phyloP scores from a whole-genome alignment of 805 yeast species.

The Wickerhamomyces pijperi region DNA sequence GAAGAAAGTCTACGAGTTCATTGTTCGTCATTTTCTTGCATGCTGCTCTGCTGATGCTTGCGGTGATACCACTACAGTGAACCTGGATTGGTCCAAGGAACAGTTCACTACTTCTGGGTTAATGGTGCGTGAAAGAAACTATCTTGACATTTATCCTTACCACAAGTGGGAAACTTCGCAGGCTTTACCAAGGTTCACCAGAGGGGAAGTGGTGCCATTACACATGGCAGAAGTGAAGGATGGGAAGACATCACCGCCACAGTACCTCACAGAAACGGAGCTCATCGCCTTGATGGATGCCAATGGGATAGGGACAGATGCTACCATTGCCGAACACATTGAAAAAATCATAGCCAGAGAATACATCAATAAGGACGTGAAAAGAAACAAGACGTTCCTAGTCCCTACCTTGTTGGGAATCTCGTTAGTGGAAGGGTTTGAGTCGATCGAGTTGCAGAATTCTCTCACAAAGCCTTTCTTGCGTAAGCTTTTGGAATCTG shows the following conservation, averaged over 20 bases:
- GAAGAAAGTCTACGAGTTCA: constrained; percentile 72
- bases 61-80: constrained; percentile 56
- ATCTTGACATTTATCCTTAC: constrained; percentile 71
- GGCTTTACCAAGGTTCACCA: constrained; percentile 50
- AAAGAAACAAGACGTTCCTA: constrained; percentile 30
- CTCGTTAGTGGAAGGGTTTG: constrained; percentile 83
- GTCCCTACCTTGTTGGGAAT: constrained; percentile 79
- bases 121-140: constrained; percentile 62
- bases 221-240: constrained; percentile 46
- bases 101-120: constrained; percentile 63
- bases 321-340: constrained; percentile 97
- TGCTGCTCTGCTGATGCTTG: constrained; percentile 87
- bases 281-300: constrained; percentile 89
- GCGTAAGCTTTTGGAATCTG: constrained; percentile 62
- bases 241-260: constrained; percentile 77
- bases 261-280: constrained; percentile 82
- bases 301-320: constrained; percentile 97
- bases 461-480: constrained; percentile 84
- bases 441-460: constrained; percentile 59
- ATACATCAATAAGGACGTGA: constrained; percentile 42
- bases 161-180: constrained; percentile 62
- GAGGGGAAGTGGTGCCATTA: constrained; percentile 48
- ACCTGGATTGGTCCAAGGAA: constrained; percentile 72
- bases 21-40: constrained; percentile 79
- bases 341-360: constrained; percentile 62